Evolutionary conservation across 2,329 filamentous ascomycete genomes (phyloP).

Genomic region (Monosporascus sp.): DNA sequence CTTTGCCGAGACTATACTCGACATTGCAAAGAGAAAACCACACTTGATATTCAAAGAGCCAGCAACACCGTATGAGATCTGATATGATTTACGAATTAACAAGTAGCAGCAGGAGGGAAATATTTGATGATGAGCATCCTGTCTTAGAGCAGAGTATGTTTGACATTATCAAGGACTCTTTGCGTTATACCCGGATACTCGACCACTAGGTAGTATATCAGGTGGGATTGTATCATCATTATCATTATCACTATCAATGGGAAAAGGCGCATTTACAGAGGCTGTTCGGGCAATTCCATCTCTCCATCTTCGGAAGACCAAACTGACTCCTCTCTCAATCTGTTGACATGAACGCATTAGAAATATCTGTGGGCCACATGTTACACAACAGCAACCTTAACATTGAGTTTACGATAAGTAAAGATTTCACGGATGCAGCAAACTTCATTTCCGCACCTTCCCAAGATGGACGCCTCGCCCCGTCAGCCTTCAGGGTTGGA

Average conservation of each 20-base stretch:
- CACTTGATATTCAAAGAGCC: constrained; percentile 73
- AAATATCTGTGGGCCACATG: neutral
- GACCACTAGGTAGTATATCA: neutral
- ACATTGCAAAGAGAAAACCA: constrained; percentile 83
- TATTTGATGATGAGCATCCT: neutral
- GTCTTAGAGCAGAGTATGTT: neutral
- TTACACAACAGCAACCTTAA: neutral
- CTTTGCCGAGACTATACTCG: constrained; percentile 86
- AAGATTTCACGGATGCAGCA: no score
- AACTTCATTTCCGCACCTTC: no score
- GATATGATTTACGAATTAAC: constrained; percentile 2
- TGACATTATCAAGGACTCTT: neutral
- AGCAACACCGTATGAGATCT: constrained; percentile 52
- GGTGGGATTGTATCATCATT: neutral
- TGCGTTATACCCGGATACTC: neutral
- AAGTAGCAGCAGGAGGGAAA: neutral
- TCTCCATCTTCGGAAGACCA: neutral
- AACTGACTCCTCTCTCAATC: no score
- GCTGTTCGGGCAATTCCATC: neutral
- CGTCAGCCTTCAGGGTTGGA: no score
- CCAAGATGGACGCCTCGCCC: no score
- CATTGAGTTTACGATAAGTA: no score
- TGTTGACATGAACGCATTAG: neutral
- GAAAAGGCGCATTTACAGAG: neutral
- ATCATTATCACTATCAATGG: neutral